Evolutionary conservation across 371 early-diverging fungal species (phyloP).

Genomic region (Syncephalastrum monosporum): DNA sequence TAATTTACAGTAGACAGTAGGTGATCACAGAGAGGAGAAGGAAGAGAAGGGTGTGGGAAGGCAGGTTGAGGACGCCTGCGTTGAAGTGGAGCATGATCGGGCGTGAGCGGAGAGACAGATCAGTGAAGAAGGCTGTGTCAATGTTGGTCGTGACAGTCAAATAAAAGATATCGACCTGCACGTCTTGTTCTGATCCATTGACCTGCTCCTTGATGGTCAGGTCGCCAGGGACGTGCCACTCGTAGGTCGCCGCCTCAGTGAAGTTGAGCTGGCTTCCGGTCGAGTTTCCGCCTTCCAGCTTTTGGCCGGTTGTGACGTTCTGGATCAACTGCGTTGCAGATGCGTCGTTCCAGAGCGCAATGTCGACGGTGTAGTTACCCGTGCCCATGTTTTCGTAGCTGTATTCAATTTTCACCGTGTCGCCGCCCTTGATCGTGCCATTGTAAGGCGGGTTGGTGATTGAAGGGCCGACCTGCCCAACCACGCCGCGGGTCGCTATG

Average conservation of each 20-base stretch:
- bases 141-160: slow-evolving; percentile 6
- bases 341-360: slow-evolving; percentile 34
- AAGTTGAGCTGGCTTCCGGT: slow-evolving; percentile 26
- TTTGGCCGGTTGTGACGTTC: slow-evolving; percentile 22
- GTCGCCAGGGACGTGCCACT: slow-evolving; percentile 38
- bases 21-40: slow-evolving; percentile 3
- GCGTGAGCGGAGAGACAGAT: slow-evolving; percentile 3
- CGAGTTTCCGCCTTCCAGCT: slow-evolving; percentile 26
- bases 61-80: slow-evolving; percentile 4
- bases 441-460: slow-evolving; percentile 30
- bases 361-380: slow-evolving; percentile 31
- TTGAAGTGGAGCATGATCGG: slow-evolving; percentile 11
- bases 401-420: slow-evolving; percentile 26
- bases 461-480: slow-evolving; percentile 34
- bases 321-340: slow-evolving; percentile 13
- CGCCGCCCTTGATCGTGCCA: slow-evolving; percentile 26
- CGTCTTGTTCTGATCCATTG: no score
- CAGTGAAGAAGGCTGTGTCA: neutral
- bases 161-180: slow-evolving; percentile 1
- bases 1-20: no score
- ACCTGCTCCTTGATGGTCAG: slow-evolving; percentile 7
- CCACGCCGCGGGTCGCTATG: slow-evolving; percentile 1
- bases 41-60: slow-evolving; percentile 4
- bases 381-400: slow-evolving; percentile 40
- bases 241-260: slow-evolving; percentile 29